Evolutionary conservation across 495 filamentous ascomycete species (phyloP), one percentile per base, ranked within the genome.

Genomic region (Annulohypoxylon stygium): DNA sequence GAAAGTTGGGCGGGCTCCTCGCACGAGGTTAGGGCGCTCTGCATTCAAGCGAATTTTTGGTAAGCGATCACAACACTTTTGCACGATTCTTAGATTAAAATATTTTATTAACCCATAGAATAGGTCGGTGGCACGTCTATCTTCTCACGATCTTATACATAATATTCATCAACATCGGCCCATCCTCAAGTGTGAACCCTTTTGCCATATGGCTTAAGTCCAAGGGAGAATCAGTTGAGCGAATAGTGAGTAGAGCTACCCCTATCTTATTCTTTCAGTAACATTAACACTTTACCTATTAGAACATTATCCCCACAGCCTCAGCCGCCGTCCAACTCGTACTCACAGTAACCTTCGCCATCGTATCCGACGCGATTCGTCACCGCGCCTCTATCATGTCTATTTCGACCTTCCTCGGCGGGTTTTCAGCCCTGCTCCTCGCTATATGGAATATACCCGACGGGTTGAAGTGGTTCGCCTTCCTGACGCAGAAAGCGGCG

Each of bases 11-110:
- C 79, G 86, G 4, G 70, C 83, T 47, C 76, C 82, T 34, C 77
- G 85, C 51, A 70, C 78, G 47, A 83, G 82, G n/a, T 83, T 82
- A 57, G 86, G 83, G 0, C 84, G 81, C 53, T 66, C 75, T 0
- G 86, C 86, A 51, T 65, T 87, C 50, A 85, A 82, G 78, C 84
- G 84, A 33, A 89, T 89, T 23, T 82, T 89, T n/a, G 78, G 69
- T 65, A n/a, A 55, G 43, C 70, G 53, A 70, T 25, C 41, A 10
- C 12, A n/a, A 11, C 3, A 23, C n/a, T 73, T 55, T 33, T 34
- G 4, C 12, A 43, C 5, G 65, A 55, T 60, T 23, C 26, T 61
- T 8, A 61, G 47, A 20, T n/a, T 25, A 4, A 12, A 26, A 8
- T 9, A 41, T 20, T 7, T 11, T 25, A 54, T 36, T 76, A 58